A percentile compares a stretch with the other conserved stretches of the same genome.
Conservation (phyloP, 306 rosid genomes). For the Oemleria cerasiformis region DNA sequence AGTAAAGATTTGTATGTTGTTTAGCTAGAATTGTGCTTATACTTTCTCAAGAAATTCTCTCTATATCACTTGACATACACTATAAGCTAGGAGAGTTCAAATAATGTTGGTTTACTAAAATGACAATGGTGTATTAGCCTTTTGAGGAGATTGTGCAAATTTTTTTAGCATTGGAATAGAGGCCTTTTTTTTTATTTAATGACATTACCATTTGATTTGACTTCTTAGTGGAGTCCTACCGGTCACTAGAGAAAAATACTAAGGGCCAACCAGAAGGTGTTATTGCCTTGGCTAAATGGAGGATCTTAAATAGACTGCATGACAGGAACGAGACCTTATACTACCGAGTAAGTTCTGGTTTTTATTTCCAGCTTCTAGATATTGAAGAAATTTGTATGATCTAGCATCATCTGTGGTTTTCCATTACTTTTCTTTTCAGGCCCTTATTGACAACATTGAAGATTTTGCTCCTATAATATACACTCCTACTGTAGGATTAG, state of each 20-base stretch:
- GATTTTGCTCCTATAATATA: slow-evolving; percentile 95
- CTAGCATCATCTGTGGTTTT: slow-evolving; percentile 10
- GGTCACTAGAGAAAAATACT: slow-evolving; percentile 90
- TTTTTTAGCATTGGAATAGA: neutral
- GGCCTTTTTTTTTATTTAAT: slow-evolving; percentile 1
- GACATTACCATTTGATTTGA: slow-evolving; percentile 17
- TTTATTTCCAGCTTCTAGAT: slow-evolving; percentile 19
- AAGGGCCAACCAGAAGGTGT: slow-evolving; percentile 58
- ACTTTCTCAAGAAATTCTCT: neutral
- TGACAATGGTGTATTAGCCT: neutral
- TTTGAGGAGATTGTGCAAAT: neutral
- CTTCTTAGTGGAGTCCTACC: slow-evolving; percentile 84
- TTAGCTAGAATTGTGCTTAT: neutral
- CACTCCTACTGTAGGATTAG: slow-evolving; percentile 97
- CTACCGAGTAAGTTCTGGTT: slow-evolving; percentile 69
- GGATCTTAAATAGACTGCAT: slow-evolving; percentile 93
- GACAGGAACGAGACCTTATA: slow-evolving; percentile 96
- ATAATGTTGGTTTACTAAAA: neutral
- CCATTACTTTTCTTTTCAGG: slow-evolving; percentile 48
- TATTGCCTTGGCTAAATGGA: slow-evolving; percentile 91
- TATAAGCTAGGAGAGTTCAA: neutral
- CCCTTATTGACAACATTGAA: slow-evolving; percentile 84
- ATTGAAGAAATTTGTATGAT: slow-evolving; percentile 15
- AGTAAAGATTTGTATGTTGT: slow-evolving; percentile 2
- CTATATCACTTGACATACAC: neutral